These are phyloP conservation scores for Exophiala phaeomuriformis DNA, from an alignment of 2,329 filamentous ascomycete species.

Conservation along the genomic window DNA sequence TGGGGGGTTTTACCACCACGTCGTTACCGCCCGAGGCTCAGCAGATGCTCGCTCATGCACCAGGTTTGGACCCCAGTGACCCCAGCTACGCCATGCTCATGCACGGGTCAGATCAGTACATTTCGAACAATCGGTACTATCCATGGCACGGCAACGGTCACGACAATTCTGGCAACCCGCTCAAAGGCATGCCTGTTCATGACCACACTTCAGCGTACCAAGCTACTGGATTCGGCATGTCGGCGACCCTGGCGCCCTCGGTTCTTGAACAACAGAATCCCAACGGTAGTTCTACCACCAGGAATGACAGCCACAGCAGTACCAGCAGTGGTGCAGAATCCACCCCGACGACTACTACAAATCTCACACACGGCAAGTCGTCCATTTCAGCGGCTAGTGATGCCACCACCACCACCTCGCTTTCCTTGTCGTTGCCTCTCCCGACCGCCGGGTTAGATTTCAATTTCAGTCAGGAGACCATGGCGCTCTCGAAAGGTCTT, in stretches of 20 bases:
- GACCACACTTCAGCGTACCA: constrained; percentile 25
- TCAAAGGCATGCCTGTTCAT: constrained; percentile 28
- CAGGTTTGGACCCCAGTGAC: constrained; percentile 40
- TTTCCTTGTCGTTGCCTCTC: background rate
- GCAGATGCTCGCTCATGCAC: constrained; percentile 42
- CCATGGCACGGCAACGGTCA: constrained; percentile 36
- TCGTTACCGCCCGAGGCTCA: constrained; percentile 48
- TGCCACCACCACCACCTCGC: background rate
- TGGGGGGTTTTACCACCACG: constrained; percentile 41
- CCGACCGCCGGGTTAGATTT: constrained; percentile 19
- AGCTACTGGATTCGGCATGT: constrained; percentile 30
- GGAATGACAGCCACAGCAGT: too few species aligned
- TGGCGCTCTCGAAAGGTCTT: background rate
- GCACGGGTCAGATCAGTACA: constrained; percentile 36
- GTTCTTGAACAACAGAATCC: constrained; percentile 28
- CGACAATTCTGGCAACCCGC: too few species aligned
- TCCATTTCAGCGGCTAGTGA: background rate
- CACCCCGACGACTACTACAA: background rate
- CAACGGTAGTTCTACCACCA: too few species aligned
- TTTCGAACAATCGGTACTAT: constrained; percentile 37
- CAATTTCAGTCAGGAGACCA: constrained; percentile 21
- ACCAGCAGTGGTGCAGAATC: too few species aligned
- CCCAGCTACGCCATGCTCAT: constrained; percentile 42
- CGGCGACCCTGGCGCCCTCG: constrained; percentile 36
- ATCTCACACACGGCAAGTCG: background rate